These are phyloP conservation scores for Magnolia changhungtana DNA, from an alignment of 164 flowering plant species.

Conservation along the genomic window DNA sequence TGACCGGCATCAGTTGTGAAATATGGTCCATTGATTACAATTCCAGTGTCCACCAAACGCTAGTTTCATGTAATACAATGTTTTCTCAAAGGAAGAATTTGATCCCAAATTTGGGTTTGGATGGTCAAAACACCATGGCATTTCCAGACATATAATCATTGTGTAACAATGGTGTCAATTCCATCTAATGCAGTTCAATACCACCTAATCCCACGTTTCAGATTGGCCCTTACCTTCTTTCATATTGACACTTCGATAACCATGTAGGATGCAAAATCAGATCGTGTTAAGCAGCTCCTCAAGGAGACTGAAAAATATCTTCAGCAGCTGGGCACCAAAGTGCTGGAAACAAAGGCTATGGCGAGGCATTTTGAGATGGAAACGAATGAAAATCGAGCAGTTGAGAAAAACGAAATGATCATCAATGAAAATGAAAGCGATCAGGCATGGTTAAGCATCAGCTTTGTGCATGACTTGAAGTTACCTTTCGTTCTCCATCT, in stretches of 20 bases:
- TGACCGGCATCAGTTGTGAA: no score
- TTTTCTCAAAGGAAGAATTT: no score
- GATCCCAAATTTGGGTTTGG: no score
- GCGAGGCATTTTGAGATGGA: constrained; percentile 62
- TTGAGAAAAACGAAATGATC: constrained; percentile 51
- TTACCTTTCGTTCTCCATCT: neutral
- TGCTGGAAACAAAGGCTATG: constrained; percentile 69
- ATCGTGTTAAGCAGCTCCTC: constrained; percentile 89
- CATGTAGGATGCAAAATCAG: constrained; percentile 93
- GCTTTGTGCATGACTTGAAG: neutral
- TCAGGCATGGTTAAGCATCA: constrained; percentile 73
- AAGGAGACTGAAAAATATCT: constrained; percentile 98
- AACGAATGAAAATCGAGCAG: constrained; percentile 48
- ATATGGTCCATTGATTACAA: no score
- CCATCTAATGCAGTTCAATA: no score
- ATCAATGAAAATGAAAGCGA: constrained; percentile 83
- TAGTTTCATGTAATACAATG: no score
- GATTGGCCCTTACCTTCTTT: neutral
- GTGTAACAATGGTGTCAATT: no score
- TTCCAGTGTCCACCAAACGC: no score
- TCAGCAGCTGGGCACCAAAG: constrained; percentile 88
- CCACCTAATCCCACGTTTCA: no score
- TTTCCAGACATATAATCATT: no score
- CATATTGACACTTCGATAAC: neutral
- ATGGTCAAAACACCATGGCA: no score